Base-by-base conservation (phyloP, 2,329 filamentous ascomycete genomes). In the Ophiostoma ulmi region DNA sequence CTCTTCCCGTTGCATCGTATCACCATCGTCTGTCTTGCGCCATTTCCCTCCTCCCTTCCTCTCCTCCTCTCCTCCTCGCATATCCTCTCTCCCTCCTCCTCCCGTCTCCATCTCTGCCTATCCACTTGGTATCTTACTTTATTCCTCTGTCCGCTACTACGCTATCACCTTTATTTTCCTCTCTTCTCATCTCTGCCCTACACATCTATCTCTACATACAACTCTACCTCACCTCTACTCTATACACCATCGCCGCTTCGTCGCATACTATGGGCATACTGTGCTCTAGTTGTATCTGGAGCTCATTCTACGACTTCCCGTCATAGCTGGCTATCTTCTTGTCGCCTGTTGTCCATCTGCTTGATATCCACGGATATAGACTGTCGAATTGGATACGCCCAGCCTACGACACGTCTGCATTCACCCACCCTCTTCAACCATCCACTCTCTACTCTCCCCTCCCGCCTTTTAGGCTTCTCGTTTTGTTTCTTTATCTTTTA, bases 181-280 rank as follows among this genome's bases (percentile, higher is more conserved):
- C 48, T 10, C 48, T 22, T 22, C n/a, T n/a, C 39, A 13, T 58
- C 26, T 58, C 52, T 31, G 11, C 52, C 17, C 44, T 48, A 48
- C 44, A 58, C 52, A 26, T 26, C n/a, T 26, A 58, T 44, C 35
- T 22, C 22, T n/a, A 22, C 58, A 20, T n/a, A 66, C 39, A 52
- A 26, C 20, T 48, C 22, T 3, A 63, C 58, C n/a, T 31, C 44
- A n/a, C 55, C 55, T 31, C 22, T 31, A 10, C 55, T 61, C 22
- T 22, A 55, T n/a, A 22, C 55, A 31, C 14, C 55, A 14, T 26
- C 7, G 44, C 58, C 20, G n/a, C 41, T 64, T 58, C 20, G 36
- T 67, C 44, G 31, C 44, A 61, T 65, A 68, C 64, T 64, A 70
- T 70, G 69, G 44, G 31, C 69, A 63, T 26, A 17, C 58, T 7